Conservation (phyloP, 2,329 filamentous ascomycete genomes). For the Venturia pyrina region DNA sequence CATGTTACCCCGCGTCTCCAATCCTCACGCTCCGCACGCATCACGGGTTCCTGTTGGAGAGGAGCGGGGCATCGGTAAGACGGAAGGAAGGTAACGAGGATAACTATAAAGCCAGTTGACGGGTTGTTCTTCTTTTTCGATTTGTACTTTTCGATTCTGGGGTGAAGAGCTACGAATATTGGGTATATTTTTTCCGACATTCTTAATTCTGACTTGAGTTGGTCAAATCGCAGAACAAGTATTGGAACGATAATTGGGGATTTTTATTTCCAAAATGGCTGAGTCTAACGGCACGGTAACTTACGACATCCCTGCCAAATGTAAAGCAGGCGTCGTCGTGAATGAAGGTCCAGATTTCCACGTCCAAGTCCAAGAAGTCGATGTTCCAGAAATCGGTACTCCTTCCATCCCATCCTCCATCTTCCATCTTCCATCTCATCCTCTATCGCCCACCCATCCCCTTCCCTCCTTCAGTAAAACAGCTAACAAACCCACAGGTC, state of each 20-base stretch:
- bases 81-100: neutral
- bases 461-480: neutral
- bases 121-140: neutral
- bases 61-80: neutral
- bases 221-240: no score
- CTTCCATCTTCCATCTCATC: no score
- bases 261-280: neutral
- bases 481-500: constrained; percentile 16
- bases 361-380: constrained; percentile 37
- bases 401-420: no score
- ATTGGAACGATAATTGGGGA: no score
- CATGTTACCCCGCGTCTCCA: neutral
- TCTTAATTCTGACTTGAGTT: no score
- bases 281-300: neutral
- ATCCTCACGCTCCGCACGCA: no score
- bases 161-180: no score
- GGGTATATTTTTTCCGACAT: no score
- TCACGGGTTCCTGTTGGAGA: no score
- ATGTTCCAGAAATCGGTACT: constrained; percentile 38
- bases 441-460: no score
- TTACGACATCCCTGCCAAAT: constrained; percentile 37
- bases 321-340: constrained; percentile 43
- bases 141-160: neutral
- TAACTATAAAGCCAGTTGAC: no score
- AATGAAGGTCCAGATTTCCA: constrained; percentile 41